Conservation (phyloP, 345 rosid species). For the Cardamine resedifolia region DNA sequence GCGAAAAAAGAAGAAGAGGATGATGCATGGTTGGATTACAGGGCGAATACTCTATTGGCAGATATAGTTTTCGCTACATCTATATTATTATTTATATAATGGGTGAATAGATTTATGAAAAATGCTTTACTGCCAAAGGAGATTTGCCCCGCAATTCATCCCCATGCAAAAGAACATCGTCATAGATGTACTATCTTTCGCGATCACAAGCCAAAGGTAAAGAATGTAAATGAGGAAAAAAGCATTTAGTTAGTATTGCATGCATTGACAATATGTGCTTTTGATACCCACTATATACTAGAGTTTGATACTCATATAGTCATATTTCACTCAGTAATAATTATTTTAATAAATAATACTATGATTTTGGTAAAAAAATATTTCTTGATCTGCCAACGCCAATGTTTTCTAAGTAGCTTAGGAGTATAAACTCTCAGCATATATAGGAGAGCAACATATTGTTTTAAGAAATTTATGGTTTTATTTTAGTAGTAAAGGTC, state of each 20-base stretch:
- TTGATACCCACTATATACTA: no score
- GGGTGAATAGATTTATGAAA: neutral
- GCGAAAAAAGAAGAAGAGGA: neutral
- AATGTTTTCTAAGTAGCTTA: no score
- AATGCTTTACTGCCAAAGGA: constrained; percentile 36
- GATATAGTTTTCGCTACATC: constrained; percentile 16
- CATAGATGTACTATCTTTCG: neutral
- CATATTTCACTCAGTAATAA: no score
- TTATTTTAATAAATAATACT: no score
- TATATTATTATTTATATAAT: neutral
- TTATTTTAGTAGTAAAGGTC: neutral
- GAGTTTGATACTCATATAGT: no score
- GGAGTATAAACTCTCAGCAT: no score
- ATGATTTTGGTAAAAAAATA: no score
- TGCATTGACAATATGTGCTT: neutral
- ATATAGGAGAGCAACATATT: neutral
- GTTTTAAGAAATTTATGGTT: neutral
- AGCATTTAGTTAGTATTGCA: neutral
- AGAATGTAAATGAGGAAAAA: no score
- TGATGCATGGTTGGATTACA: constrained; percentile 33
- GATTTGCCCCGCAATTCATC: constrained; percentile 37
- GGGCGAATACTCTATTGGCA: constrained; percentile 37
- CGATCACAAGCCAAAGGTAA: constrained; percentile 9
- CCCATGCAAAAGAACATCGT: constrained; percentile 6
- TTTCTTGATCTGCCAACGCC: no score